A percentile compares a stretch with the other conserved stretches of the same genome.
phyloP scores from a whole-genome alignment of 2,329 filamentous ascomycete genomes.

The Stachybotrys elegans region DNA sequence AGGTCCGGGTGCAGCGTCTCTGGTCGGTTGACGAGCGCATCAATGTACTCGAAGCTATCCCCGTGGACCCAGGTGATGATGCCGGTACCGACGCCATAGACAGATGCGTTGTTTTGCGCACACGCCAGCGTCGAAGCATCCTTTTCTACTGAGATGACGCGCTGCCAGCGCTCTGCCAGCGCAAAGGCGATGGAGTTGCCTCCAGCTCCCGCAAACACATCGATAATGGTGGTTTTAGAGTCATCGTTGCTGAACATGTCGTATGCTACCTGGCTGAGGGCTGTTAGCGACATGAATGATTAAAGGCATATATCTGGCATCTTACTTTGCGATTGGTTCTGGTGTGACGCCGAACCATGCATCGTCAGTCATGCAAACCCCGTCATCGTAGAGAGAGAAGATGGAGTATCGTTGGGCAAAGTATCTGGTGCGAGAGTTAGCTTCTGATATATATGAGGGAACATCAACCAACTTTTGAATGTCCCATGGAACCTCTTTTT shows the following conservation, averaged over 20 bases:
- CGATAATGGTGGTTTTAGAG: slow-evolving; percentile 64
- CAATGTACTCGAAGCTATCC: slow-evolving; percentile 76
- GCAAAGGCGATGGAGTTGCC: slow-evolving; percentile 97
- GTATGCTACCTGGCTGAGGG: slow-evolving; percentile 62
- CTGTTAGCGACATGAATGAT: slow-evolving; percentile 1
- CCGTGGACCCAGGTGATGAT: slow-evolving; percentile 80
- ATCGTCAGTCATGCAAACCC: slow-evolving; percentile 85
- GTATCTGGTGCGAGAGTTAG: slow-evolving; percentile 54
- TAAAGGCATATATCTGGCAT: slow-evolving; percentile 11
- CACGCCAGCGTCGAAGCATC: slow-evolving; percentile 77
- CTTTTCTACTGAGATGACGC: slow-evolving; percentile 84
- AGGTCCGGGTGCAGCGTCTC: slow-evolving; percentile 32
- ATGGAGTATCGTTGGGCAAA: slow-evolving; percentile 85
- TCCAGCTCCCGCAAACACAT: slow-evolving; percentile 86
- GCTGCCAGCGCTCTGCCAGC: slow-evolving; percentile 69
- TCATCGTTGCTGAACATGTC: slow-evolving; percentile 59
- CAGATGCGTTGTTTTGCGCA: slow-evolving; percentile 82
- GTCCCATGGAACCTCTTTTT: slow-evolving; percentile 71
- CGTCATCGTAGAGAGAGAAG: slow-evolving; percentile 82
- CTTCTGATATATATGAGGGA: not conserved
- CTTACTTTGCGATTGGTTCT: slow-evolving; percentile 79
- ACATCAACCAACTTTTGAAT: slow-evolving; percentile 78
- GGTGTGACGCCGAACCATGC: slow-evolving; percentile 97
- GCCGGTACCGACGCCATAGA: slow-evolving; percentile 71
- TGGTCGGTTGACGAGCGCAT: slow-evolving; percentile 32